A percentile compares a stretch with the other conserved stretches of the same genome.
phyloP scores from a whole-genome alignment of 257 asterid species.

The Plectranthus barbatus region DNA sequence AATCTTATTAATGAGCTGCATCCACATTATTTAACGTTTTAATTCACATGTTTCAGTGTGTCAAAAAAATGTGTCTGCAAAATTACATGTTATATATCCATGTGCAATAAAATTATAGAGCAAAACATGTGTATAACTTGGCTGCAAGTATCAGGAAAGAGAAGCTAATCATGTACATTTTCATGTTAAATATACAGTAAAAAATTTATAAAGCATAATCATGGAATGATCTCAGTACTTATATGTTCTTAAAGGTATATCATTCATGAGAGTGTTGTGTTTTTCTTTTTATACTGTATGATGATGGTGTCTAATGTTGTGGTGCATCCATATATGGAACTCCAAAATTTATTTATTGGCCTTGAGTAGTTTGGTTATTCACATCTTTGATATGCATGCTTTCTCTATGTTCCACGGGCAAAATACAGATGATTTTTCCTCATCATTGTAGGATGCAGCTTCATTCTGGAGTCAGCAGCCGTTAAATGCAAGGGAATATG shows the following conservation, averaged over 20 bases:
- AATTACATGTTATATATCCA: constrained; percentile 1
- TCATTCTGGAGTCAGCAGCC: constrained; percentile 99
- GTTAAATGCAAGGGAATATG: constrained; percentile 78
- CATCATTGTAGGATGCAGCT: constrained; percentile 80
- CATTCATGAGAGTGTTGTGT: neutral
- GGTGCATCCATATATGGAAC: neutral
- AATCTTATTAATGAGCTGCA: neutral
- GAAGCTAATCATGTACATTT: neutral
- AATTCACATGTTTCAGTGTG: neutral
- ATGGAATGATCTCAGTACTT: neutral
- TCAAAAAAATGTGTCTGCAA: neutral
- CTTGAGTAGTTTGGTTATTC: constrained; percentile 1
- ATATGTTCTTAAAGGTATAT: neutral
- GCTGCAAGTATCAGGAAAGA: neutral
- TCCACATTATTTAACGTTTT: neutral
- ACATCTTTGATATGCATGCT: neutral
- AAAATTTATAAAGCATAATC: neutral
- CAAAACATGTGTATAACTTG: neutral
- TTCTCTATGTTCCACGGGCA: neutral
- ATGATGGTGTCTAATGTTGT: constrained; percentile 5
- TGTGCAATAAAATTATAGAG: neutral
- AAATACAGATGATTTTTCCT: constrained; percentile 8
- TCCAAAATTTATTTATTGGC: neutral
- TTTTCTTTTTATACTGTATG: constrained; percentile 1
- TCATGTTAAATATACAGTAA: neutral